Percentiles rank a stretch among this genome's conserved stretches.
Conservation (phyloP, 1,284 basidiomycete genomes). For the Moesziomyces antarcticus region DNA sequence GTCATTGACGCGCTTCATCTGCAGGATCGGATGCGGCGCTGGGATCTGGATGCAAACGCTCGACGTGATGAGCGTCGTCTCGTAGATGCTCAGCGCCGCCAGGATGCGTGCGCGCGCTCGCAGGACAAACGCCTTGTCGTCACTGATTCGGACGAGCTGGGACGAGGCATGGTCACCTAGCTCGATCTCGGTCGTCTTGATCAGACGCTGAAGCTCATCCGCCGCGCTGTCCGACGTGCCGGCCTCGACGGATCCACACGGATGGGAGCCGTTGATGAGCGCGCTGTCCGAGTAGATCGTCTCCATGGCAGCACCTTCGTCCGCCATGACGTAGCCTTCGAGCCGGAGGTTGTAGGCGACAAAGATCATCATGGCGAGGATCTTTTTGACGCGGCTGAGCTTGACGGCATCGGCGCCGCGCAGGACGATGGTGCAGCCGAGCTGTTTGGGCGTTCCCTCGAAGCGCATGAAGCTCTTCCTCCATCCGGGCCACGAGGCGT, state of each 20-base stretch:
- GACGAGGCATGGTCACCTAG: conserved; percentile 14
- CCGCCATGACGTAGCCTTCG: conserved; percentile 93
- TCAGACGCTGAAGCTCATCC: conserved; percentile 32
- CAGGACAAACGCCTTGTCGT: conserved; percentile 34
- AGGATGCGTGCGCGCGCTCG: conserved; percentile 36
- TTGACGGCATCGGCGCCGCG: conserved; percentile 86
- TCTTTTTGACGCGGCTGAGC: conserved; percentile 86
- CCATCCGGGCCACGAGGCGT: conserved; percentile 85
- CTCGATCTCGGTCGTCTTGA: conserved; percentile 10
- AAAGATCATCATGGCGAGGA: conserved; percentile 89
- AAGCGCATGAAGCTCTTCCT: conserved; percentile 98
- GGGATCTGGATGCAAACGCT: conserved; percentile 55
- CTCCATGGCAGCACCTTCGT: conserved; percentile 72
- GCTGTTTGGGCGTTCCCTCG: conserved; percentile 83
- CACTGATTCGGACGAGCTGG: conserved; percentile 21
- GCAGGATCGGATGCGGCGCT: conserved; percentile 49
- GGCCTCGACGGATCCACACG: conserved; percentile 29
- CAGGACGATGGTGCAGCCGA: conserved; percentile 92
- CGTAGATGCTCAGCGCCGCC: conserved; percentile 50
- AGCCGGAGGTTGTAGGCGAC: conserved; percentile 90
- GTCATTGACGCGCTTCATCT: conserved; percentile 52
- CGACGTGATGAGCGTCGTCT: conserved; percentile 55
- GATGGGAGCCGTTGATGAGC: conserved; percentile 30
- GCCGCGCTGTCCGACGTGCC: conserved; percentile 25
- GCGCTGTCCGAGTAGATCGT: conserved; percentile 47